These are phyloP conservation scores for Candida easanensis DNA, from an alignment of 805 yeast species.

Conservation along the genomic window DNA sequence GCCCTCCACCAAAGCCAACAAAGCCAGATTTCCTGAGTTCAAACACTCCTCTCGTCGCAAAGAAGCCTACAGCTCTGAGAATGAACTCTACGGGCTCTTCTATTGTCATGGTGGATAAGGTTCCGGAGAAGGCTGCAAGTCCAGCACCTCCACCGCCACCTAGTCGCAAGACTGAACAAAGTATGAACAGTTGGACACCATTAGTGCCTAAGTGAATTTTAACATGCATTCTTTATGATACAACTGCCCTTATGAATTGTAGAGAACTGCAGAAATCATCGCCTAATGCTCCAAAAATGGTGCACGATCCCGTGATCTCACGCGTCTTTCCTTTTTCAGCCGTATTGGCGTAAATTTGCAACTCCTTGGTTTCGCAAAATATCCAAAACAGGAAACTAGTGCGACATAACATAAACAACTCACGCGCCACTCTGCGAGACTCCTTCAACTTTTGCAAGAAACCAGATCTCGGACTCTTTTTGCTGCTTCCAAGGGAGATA, in stretches of 20 bases:
- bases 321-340: no score
- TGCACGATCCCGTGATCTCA: no score
- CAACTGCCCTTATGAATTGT: no score
- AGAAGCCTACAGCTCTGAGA: conserved; percentile 8
- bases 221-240: background rate
- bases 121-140: background rate
- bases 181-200: conserved; percentile 22
- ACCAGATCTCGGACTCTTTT: no score
- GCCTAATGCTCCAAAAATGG: no score
- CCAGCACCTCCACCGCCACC: conserved; percentile 21
- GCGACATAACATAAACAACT: background rate
- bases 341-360: no score
- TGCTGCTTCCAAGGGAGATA: no score
- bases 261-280: no score
- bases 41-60: conserved; percentile 4
- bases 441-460: background rate
- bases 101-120: background rate
- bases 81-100: conserved; percentile 1
- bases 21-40: conserved; percentile 1
- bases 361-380: no score
- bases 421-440: background rate
- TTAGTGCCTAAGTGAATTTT: conserved; percentile 18
- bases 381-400: no score
- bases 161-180: conserved; percentile 9
- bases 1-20: background rate